Base-by-base conservation (phyloP, 1,139 yeast species). In the Blastobotrys illinoisensis region DNA sequence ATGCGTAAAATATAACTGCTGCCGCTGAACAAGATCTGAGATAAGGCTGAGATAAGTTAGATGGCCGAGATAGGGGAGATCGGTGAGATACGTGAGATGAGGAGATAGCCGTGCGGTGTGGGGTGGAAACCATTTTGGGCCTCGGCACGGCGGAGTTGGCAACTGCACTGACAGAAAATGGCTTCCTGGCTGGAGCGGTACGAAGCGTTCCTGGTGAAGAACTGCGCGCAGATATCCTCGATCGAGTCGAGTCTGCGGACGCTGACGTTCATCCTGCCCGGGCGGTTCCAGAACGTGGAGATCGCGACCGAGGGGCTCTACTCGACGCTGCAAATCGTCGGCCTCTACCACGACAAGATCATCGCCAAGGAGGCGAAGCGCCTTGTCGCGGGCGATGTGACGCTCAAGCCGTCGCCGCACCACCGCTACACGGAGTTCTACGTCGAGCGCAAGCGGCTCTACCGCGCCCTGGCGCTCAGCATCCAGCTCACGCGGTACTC, bases 201-300 rank as follows among this genome's bases (percentile, higher is more conserved):
- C 51, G 69, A 67, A 57, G 60, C 56, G 54, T 63, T 67, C 49
- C 62, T 74, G 45, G 65, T 73, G 16, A 63, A 67, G 43, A 72
- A 73, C 60, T 72, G 74, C n/a, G 59, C 67, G 20, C 73, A 69
- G 56, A 68, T 74, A 36, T 66, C 74, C 16, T 70, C 71, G 20
- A 63, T 72, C 24, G 78, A 74, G 58, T 65, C 70, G 14, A 66
- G 71, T 3, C 58, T 74, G 24, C 63, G 71, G 44, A 67, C 74
- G 19, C 61, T 74, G 48, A 65, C 71, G n/a, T 70, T 71, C 54
- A 61, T 74, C 28, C 60, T 72, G 16, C 77, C 78, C 0, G 76
- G 77, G 9, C 70, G 74, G 51, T 71, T 71, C 59, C 68, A 73
- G 50, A 71, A 74, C 44, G 73, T 71, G 43, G 78, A 74, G 54